Evolutionary conservation across 2,329 filamentous ascomycete species (phyloP), one percentile per base, ranked within the genome.

Genomic region (Epichloe uncinata): DNA sequence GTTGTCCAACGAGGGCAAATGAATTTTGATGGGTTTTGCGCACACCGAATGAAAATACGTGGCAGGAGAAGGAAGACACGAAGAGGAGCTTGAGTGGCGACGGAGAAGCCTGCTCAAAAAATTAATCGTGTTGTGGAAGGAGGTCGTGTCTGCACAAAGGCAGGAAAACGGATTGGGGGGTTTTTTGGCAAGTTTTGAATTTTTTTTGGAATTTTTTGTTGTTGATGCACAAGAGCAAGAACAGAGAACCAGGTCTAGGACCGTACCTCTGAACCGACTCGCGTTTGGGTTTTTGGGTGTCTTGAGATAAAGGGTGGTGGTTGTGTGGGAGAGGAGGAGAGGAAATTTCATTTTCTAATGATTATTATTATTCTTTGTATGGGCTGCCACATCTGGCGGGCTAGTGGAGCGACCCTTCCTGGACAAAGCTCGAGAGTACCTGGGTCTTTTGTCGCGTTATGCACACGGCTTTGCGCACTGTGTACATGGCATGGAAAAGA

Each of bases 161-260:
- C 54, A 56, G 55, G 56, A 59, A 51, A 52, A 53, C 50, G 18
- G 54, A 73, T 69, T 69, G 69, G 74, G 71, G 75, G 81, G 79
- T 70, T 74, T 79, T 77, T 70, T 70, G 63, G 62, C 56, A 66
- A 66, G 69, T 79, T 80, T 77, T 73, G 69, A 69, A 63, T 61
- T 81, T 80, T 80, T 79, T 80, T 79, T 74, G 66, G 62, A 69
- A 67, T 75, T 76, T 77, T 69, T 69, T 70, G 63, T 67, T 65
- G 66, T 65, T 67, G 66, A 63, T 60, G 63, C 70, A 70, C 69
- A 73, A 70, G 73, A 72, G 70, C 69, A 73, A 76, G 75, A 73
- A 75, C 75, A 79, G 73, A 76, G 72, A 75, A 71, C 65, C 69
- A 73, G 74, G 70, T 75, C 74, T 73, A 73, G 66, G 68, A 71